Evolutionary conservation across 2,329 filamentous ascomycete genomes (phyloP).

Genomic region (Fusarium sp.): DNA sequence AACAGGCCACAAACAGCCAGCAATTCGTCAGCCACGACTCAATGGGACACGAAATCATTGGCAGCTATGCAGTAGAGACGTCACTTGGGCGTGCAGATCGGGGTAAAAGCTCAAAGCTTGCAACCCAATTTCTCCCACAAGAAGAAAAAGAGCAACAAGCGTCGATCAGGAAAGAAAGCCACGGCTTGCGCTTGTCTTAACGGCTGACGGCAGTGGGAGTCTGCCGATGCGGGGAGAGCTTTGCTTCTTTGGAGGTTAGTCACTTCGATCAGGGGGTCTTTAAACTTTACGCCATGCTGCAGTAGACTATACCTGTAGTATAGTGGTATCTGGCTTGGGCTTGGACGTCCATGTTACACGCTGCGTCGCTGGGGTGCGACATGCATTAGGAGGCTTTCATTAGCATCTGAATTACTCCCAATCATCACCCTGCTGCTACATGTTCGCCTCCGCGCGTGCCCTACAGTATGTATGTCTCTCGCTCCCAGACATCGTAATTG

Average conservation of each 20-base stretch:
- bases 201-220: conserved; percentile 14
- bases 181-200: background rate
- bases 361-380: background rate
- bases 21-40: background rate
- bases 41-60: background rate
- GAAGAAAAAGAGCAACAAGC: no score
- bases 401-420: conserved; percentile 23
- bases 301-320: conserved; percentile 11
- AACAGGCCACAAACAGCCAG: background rate
- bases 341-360: background rate
- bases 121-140: no score
- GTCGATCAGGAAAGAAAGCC: background rate
- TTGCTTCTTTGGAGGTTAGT: background rate
- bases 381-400: conserved; percentile 25
- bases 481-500: background rate
- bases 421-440: conserved; percentile 29
- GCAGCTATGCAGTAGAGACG: background rate
- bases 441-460: conserved; percentile 9
- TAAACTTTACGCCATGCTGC: conserved; percentile 9
- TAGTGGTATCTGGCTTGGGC: fast-evolving
- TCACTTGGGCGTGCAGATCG: conserved; percentile 18
- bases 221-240: conserved; percentile 14
- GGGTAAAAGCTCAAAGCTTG: no score
- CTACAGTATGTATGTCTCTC: background rate
- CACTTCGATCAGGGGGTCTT: background rate